Evolutionary conservation across 2,329 filamentous ascomycete genomes (phyloP).

Genomic region (Pseudogymnoascus sp.): DNA sequence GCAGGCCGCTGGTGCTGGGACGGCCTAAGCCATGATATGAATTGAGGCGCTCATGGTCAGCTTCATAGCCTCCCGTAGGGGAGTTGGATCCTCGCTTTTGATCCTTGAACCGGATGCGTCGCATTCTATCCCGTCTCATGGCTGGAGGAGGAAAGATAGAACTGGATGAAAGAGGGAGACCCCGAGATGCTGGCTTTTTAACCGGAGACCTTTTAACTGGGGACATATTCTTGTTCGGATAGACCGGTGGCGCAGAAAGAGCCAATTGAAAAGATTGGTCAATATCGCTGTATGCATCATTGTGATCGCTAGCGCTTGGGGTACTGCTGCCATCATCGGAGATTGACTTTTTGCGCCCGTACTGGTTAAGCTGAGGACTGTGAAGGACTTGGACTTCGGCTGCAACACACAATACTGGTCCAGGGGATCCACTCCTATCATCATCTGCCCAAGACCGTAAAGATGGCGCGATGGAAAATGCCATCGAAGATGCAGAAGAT

Average conservation of each 20-base stretch:
- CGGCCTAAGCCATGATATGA: not conserved
- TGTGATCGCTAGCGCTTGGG: not conserved
- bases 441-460: not conserved
- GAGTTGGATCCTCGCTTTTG: not conserved
- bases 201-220: not conserved
- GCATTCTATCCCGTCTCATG: not conserved
- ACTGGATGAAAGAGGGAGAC: not conserved
- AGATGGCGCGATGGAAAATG: not conserved
- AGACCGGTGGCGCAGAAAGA: not conserved
- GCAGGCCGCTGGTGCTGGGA: not conserved
- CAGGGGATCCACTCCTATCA: constrained; percentile 14
- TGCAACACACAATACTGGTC: constrained; percentile 14
- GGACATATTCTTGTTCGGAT: not conserved
- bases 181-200: not conserved
- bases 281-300: not conserved
- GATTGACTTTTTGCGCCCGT: not conserved
- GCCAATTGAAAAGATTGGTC: not conserved
- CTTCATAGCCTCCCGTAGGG: not conserved
- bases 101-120: not conserved
- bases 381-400: constrained; percentile 8
- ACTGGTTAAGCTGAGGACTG: not conserved
- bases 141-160: not conserved
- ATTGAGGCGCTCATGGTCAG: not conserved
- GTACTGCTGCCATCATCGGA: not conserved
- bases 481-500: not conserved